Percentiles rank a stretch among this genome's conserved stretches.
phyloP scores from a whole-genome alignment of 495 filamentous ascomycete species.

The Talaromyces wortmannii region DNA sequence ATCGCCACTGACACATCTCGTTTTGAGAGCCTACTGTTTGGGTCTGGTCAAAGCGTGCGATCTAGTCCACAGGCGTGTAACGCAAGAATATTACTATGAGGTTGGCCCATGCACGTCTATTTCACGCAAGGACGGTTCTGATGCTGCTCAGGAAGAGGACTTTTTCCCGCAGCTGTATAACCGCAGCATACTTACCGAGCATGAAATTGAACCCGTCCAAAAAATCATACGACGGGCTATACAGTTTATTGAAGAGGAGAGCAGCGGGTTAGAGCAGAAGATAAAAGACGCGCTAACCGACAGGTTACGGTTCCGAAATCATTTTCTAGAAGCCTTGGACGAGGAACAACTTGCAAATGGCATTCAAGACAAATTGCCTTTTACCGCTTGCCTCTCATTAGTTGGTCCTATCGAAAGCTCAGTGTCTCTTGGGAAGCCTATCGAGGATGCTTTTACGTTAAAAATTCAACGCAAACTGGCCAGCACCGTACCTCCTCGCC shows the following conservation, averaged over 20 bases:
- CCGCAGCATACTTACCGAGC: conserved; percentile 60
- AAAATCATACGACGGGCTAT: conserved; percentile 55
- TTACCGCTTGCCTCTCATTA: conserved; percentile 34
- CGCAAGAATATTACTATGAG: conserved; percentile 80
- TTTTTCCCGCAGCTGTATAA: conserved; percentile 89
- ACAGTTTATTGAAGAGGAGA: conserved; percentile 38
- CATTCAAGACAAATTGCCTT: conserved; percentile 28
- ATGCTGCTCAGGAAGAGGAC: conserved; percentile 72
- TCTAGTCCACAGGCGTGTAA: conserved; percentile 67
- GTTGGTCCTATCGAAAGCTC: conserved; percentile 49
- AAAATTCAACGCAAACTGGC: conserved; percentile 86
- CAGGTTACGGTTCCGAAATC: conserved; percentile 57
- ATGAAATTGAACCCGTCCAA: conserved; percentile 50
- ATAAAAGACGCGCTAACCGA: conserved; percentile 52
- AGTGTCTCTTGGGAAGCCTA: conserved; percentile 52
- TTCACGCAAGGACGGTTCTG: conserved; percentile 3
- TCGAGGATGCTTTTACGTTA: conserved; percentile 74
- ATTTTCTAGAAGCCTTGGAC: conserved; percentile 50
- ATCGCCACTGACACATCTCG: conserved; percentile 50
- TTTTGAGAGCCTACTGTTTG: conserved; percentile 82
- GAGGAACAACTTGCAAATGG: conserved; percentile 35
- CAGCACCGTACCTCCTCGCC: conserved; percentile 86
- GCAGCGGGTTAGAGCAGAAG: conserved; percentile 37
- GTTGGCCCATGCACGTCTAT: conserved; percentile 32
- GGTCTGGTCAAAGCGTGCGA: conserved; percentile 78